Evolutionary conservation across 2,329 filamentous ascomycete genomes (phyloP), one percentile per base, ranked within the genome.

Genomic region (Ceratocystis huliohia): DNA sequence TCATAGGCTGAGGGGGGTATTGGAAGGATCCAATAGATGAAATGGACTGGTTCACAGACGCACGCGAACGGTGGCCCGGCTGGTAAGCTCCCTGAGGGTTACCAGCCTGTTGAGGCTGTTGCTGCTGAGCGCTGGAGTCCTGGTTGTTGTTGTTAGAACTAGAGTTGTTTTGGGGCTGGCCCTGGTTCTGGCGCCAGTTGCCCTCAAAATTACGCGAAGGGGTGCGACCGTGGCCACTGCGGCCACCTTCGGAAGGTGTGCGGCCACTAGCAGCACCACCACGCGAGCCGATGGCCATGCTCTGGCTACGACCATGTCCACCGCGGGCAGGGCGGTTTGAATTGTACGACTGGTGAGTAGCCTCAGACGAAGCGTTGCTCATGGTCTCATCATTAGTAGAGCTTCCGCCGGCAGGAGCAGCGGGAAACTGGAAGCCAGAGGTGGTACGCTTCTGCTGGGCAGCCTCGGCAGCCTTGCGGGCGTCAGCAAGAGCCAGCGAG

Each of bases 391-490:
- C 79, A 59, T 79, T 82, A 33, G 82, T 77, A 69, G 85, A 84
- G 70, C 86, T 85, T 69, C 84, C 82, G 65, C 83, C 80, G 69
- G 48, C 48, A 53, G 87, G 82, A 63, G 91, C 89, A 65, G 87
- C 85, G 17, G 94, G 93, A 75, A 99, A 99, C 74, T 96, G 92
- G 77, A 97, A 99, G 67, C 87, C 91, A 69, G 89, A 91, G 69
- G 92, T 91, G 66, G 93, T 96, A 76, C 92, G 84, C 79, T 96
- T 96, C 80, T 96, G 93, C 78, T 99, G 94, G 62, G 94, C 94
- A 70, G 96, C 78, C 76, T 99, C 94, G 67, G 94, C 94, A 61
- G 94, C 94, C 79, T 96, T 97, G 79, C 96, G 97, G 63, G 94
- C 94, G 76, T 99, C 94, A 46, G 92, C 90, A 70, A 99, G 80